phyloP scores from a whole-genome alignment of 176 grass and related monocot species.

The Cenchrus fungigraminus region DNA sequence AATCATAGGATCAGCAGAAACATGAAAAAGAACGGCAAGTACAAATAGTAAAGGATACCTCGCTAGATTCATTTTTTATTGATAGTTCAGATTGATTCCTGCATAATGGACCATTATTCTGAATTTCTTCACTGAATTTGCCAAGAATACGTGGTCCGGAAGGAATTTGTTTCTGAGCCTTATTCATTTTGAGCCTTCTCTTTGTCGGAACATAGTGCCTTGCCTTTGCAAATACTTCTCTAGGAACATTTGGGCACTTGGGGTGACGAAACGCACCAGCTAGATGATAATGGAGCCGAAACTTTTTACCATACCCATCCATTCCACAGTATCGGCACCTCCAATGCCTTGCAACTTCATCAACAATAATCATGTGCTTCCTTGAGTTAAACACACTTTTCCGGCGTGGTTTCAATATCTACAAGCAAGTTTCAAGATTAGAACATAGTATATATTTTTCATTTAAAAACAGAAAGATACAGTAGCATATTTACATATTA shows the following conservation, averaged over 20 bases:
- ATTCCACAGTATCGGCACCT: slow-evolving; percentile 55
- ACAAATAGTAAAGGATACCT: slow-evolving; percentile 41
- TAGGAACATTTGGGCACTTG: slow-evolving; percentile 53
- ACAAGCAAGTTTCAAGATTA: slow-evolving; percentile 39
- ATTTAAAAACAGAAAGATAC: slow-evolving; percentile 20
- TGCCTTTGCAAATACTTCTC: slow-evolving; percentile 41
- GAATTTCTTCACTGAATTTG: slow-evolving; percentile 30
- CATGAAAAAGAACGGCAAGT: neutral
- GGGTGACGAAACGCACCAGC: slow-evolving; percentile 41
- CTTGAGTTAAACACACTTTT: slow-evolving; percentile 47
- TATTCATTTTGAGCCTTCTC: slow-evolving; percentile 33
- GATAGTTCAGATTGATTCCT: slow-evolving; percentile 24
- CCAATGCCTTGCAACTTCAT: slow-evolving; percentile 50
- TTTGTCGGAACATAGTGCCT: slow-evolving; percentile 41
- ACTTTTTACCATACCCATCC: slow-evolving; percentile 51
- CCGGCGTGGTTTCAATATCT: slow-evolving; percentile 30
- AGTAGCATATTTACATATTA: neutral
- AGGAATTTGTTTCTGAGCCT: slow-evolving; percentile 18
- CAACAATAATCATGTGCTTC: slow-evolving; percentile 52
- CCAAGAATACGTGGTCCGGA: slow-evolving; percentile 20
- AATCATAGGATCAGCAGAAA: slow-evolving; percentile 12
- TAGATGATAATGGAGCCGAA: slow-evolving; percentile 47
- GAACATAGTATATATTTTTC: neutral
- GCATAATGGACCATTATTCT: slow-evolving; percentile 1
- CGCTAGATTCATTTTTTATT: slow-evolving; percentile 28